These are phyloP conservation scores for Penicillium griseofulvum DNA, from an alignment of 2,329 filamentous ascomycete genomes.

Conservation along the genomic window DNA sequence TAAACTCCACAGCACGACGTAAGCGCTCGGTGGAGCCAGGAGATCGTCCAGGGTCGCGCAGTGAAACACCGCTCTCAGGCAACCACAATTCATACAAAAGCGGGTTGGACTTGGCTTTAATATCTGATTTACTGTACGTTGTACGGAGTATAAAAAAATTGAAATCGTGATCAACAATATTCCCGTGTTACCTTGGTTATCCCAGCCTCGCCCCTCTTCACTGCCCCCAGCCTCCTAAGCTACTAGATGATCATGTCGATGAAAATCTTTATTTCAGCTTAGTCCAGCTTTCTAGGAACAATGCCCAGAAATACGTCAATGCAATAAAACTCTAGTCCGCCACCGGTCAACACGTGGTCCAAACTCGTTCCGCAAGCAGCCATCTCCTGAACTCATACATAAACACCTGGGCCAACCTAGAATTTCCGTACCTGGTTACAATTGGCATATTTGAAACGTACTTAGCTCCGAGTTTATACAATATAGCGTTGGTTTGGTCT, in stretches of 20 bases:
- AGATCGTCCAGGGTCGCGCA: background rate
- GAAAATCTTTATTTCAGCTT: background rate
- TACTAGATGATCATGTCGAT: background rate
- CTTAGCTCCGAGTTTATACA: background rate
- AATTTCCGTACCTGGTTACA: background rate
- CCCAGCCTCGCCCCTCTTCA: background rate
- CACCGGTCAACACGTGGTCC: background rate
- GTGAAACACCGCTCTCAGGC: constrained; percentile 3
- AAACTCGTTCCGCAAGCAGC: background rate
- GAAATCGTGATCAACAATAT: background rate
- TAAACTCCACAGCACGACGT: constrained; percentile 11
- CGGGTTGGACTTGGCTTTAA: background rate
- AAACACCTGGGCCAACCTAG: background rate
- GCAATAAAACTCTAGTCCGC: background rate
- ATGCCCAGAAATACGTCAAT: background rate
- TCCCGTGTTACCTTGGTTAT: background rate
- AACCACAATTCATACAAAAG: background rate
- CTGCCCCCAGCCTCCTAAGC: background rate
- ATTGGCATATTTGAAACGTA: background rate
- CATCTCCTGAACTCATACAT: background rate
- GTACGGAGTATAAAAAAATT: background rate
- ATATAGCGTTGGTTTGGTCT: background rate
- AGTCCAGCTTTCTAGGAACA: background rate
- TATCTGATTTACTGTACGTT: background rate
- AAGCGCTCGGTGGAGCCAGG: constrained; percentile 10